A percentile compares a stretch with the other conserved stretches of the same genome.
Conservation (phyloP, 2,329 filamentous ascomycete species). For the Calonectria naviculata region DNA sequence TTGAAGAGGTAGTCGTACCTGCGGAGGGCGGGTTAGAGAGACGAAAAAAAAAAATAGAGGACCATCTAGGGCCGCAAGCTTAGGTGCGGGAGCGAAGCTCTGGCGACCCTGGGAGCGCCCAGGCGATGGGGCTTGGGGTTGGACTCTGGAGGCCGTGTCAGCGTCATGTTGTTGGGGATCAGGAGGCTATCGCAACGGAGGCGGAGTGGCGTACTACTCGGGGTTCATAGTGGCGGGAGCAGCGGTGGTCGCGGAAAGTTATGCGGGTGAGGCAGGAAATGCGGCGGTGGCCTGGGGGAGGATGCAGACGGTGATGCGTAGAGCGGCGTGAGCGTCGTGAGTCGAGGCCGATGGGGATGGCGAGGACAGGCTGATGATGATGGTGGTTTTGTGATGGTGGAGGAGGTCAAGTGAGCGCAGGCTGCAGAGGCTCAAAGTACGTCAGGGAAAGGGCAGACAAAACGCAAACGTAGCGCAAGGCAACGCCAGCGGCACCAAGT, state of each 20-base stretch:
- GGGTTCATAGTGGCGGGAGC: slow-evolving; percentile 80
- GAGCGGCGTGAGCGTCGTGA: slow-evolving; percentile 12
- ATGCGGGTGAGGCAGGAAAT: background rate
- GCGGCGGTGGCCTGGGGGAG: slow-evolving; percentile 7
- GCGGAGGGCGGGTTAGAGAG: slow-evolving; percentile 41
- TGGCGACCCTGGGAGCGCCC: slow-evolving; percentile 1
- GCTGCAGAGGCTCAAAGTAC: slow-evolving; percentile 45
- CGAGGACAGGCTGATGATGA: slow-evolving; percentile 3
- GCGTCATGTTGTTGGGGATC: slow-evolving; percentile 34
- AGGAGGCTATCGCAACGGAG: slow-evolving; percentile 45
- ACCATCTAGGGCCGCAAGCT: slow-evolving; percentile 20
- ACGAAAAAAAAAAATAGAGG: slow-evolving; percentile 19
- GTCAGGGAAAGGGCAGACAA: slow-evolving; percentile 53
- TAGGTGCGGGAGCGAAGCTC: background rate
- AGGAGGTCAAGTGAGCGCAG: slow-evolving; percentile 41
- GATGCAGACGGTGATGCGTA: slow-evolving; percentile 18
- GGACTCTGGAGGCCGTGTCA: slow-evolving; percentile 43
- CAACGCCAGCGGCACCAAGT: slow-evolving; percentile 37
- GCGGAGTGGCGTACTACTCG: slow-evolving; percentile 79
- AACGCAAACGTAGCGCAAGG: slow-evolving; percentile 43
- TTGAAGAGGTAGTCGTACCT: slow-evolving; percentile 99
- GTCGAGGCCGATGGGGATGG: slow-evolving; percentile 8
- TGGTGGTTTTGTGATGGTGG: slow-evolving; percentile 41
- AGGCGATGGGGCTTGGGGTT: slow-evolving; percentile 14
- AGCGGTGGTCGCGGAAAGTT: slow-evolving; percentile 22